Conservation (phyloP, 2,329 filamentous ascomycete species). For the Nannizziopsis arthrosporioides region DNA sequence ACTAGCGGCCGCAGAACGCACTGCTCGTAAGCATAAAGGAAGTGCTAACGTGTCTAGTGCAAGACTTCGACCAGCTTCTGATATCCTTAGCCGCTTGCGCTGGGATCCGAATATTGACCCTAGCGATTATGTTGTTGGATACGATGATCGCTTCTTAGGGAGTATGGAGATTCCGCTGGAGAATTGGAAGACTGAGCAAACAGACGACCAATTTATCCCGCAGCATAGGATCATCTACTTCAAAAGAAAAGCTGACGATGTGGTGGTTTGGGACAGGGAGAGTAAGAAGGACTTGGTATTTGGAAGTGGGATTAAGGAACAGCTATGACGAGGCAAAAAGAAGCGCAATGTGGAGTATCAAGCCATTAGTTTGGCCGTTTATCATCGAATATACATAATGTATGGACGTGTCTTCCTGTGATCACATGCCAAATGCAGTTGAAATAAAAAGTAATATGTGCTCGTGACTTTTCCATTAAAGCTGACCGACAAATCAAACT, state of each 20-base stretch:
- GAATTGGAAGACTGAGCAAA: constrained; percentile 44
- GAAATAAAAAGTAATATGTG: too few species aligned
- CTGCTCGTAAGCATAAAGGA: constrained; percentile 2
- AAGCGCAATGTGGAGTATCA: neutral
- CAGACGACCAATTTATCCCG: constrained; percentile 47
- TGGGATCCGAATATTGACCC: constrained; percentile 40
- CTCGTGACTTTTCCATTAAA: neutral
- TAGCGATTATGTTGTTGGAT: constrained; percentile 41
- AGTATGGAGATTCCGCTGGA: constrained; percentile 38
- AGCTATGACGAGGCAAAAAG: neutral
- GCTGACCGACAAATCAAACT: too few species aligned
- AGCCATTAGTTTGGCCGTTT: neutral
- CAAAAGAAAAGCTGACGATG: constrained; percentile 29
- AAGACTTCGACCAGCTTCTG: constrained; percentile 22
- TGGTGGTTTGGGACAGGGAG: constrained; percentile 42
- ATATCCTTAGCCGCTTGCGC: constrained; percentile 40
- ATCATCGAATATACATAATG: neutral
- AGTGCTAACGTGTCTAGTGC: neutral
- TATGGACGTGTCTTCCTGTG: too few species aligned
- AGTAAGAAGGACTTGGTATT: constrained; percentile 39
- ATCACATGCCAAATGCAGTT: too few species aligned
- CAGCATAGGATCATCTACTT: constrained; percentile 44
- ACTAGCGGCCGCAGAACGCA: neutral
- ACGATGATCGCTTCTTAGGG: constrained; percentile 43
- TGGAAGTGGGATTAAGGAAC: constrained; percentile 27